Conservation (phyloP, 2,329 filamentous ascomycete species). For the Neonectria ditissima region DNA sequence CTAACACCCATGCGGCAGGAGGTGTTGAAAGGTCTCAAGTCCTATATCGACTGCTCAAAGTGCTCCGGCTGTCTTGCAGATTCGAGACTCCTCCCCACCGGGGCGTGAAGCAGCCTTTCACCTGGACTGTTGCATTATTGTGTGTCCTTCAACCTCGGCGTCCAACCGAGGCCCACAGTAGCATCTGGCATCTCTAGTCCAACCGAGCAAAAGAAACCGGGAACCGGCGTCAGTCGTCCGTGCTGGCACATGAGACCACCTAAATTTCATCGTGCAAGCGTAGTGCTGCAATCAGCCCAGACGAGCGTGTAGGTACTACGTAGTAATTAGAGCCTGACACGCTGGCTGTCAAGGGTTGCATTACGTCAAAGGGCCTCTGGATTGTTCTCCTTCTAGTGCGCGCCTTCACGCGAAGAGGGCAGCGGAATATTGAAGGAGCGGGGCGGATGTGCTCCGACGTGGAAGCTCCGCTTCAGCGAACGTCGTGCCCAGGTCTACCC, state of each 20-base stretch:
- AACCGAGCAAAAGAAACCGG: not conserved
- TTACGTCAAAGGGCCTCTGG: not conserved
- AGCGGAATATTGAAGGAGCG: not conserved
- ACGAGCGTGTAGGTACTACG: not conserved
- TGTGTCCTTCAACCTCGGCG: not conserved
- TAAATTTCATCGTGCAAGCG: not conserved
- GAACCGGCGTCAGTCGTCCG: not conserved
- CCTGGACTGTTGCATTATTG: conserved; percentile 15
- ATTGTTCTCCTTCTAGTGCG: not conserved
- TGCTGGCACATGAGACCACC: not conserved
- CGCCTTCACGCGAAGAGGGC: not conserved
- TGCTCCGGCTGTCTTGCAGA: not conserved
- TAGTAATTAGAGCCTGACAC: not conserved
- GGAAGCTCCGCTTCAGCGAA: conserved; percentile 8
- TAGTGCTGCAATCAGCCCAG: not conserved
- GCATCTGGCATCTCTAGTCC: not conserved
- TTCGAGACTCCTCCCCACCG: conserved; percentile 11
- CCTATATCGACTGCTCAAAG: not conserved
- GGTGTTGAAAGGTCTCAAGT: not conserved
- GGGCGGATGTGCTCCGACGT: not conserved
- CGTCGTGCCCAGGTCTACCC: not conserved
- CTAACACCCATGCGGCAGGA: conserved; percentile 16
- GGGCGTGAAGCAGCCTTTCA: conserved; percentile 5
- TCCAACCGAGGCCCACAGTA: not conserved
- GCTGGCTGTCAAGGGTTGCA: not conserved